Evolutionary conservation across 257 asterid genomes (phyloP).

Genomic region (Solanum paucissectum): DNA sequence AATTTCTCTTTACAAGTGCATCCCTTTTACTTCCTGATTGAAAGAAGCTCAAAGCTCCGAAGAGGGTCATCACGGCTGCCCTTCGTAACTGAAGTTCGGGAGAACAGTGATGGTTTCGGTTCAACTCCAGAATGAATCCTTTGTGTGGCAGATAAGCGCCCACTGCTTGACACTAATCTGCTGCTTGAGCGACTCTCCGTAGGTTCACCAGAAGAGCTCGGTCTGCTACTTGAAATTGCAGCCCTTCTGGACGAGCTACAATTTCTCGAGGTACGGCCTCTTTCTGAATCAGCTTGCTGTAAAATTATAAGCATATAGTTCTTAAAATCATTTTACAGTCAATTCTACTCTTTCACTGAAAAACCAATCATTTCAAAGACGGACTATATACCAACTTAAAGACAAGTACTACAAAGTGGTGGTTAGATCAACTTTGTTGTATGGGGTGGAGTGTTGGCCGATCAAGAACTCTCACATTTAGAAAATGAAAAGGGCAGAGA

Average conservation of each 20-base stretch:
- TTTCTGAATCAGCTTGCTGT: slow-evolving; percentile 70
- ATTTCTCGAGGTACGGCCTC: slow-evolving; percentile 45
- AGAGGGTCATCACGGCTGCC: slow-evolving; percentile 78
- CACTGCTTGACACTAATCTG: slow-evolving; percentile 23
- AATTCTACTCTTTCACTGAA: background rate
- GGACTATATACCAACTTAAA: background rate
- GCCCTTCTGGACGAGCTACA: slow-evolving; percentile 68
- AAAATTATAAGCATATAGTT: background rate
- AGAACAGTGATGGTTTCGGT: slow-evolving; percentile 5
- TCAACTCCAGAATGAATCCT: slow-evolving; percentile 3
- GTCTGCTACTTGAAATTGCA: slow-evolving; percentile 35
- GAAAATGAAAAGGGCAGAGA: background rate
- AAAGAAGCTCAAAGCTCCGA: slow-evolving; percentile 87
- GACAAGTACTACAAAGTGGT: background rate
- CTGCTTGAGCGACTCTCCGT: slow-evolving; percentile 26
- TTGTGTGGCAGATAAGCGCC: slow-evolving; percentile 27
- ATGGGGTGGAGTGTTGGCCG: background rate
- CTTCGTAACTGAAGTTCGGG: slow-evolving; percentile 40
- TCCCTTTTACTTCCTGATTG: slow-evolving; percentile 27
- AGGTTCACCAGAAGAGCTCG: slow-evolving; percentile 49
- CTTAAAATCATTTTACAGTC: background rate
- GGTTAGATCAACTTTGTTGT: background rate
- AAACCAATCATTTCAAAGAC: background rate
- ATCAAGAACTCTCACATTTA: background rate
- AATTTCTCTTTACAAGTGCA: slow-evolving; percentile 4